phyloP scores from a whole-genome alignment of 192 early-diverging fungal species.

The Mortierella claussenii region DNA sequence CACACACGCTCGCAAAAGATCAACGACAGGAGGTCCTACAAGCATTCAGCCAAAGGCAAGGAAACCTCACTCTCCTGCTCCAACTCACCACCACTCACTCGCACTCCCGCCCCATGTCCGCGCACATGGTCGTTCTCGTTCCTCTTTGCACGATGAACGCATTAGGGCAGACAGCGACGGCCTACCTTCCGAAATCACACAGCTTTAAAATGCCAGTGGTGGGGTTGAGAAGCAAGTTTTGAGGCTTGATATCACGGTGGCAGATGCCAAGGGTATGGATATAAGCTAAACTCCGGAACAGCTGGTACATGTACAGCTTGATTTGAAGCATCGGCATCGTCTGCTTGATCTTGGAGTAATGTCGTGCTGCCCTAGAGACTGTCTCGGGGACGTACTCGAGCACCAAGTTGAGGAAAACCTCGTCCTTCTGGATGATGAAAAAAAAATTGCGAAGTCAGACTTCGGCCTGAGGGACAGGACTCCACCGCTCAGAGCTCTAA shows the following conservation, averaged over 20 bases:
- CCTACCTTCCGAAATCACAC: conserved; percentile 94
- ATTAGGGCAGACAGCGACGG: background rate
- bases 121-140: too few relatives aligned
- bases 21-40: background rate
- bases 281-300: conserved; percentile 96
- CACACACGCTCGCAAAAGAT: background rate
- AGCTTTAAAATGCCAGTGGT: conserved; percentile 93
- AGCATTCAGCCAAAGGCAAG: too few relatives aligned
- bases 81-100: background rate
- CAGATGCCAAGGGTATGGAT: conserved; percentile 98
- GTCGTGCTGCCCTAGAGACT: conserved; percentile 91
- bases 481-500: too few relatives aligned
- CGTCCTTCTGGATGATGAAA: conserved; percentile 91
- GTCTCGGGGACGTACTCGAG: conserved; percentile 98
- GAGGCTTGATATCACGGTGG: conserved; percentile 99
- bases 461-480: too few relatives aligned
- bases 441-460: too few relatives aligned
- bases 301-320: conserved; percentile 99
- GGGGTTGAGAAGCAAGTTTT: conserved; percentile 95
- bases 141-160: too few relatives aligned
- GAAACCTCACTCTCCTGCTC: too few relatives aligned
- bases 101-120: too few relatives aligned
- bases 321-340: conserved; percentile 94
- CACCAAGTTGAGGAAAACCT: conserved; percentile 95
- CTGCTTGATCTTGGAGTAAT: conserved; percentile 92